Evolutionary conservation across 495 filamentous ascomycete species (phyloP).

Genomic region (Monascus purpureus): DNA sequence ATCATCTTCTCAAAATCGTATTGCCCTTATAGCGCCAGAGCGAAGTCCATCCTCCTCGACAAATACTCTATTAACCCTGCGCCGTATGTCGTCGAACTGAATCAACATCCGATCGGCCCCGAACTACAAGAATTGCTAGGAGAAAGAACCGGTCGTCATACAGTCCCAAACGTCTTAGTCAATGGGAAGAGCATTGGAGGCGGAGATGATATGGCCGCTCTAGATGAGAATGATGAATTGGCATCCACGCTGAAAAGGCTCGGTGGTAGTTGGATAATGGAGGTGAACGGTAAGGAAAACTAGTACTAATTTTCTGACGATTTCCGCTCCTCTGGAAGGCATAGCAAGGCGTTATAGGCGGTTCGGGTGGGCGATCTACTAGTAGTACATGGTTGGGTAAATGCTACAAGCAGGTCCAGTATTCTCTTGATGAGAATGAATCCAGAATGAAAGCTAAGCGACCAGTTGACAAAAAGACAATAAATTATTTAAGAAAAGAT

Average conservation of each 20-base stretch:
- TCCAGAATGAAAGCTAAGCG: too few species aligned
- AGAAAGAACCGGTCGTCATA: constrained; percentile 62
- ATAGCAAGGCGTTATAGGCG: too few species aligned
- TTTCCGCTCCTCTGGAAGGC: too few species aligned
- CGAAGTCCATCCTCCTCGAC: constrained; percentile 69
- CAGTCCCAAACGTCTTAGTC: constrained; percentile 85
- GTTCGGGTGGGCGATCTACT: too few species aligned
- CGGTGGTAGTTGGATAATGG: constrained; percentile 55
- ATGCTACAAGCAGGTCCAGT: too few species aligned
- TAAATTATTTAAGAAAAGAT: too few species aligned
- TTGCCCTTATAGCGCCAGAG: constrained; percentile 70
- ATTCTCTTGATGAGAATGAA: too few species aligned
- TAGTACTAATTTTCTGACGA: constrained; percentile 3
- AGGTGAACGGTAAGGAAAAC: constrained; percentile 19
- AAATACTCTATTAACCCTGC: constrained; percentile 69
- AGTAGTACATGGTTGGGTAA: not conserved
- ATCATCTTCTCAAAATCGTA: constrained; percentile 94
- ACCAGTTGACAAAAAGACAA: too few species aligned
- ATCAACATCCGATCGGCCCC: constrained; percentile 60
- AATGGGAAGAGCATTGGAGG: constrained; percentile 84
- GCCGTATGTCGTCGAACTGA: constrained; percentile 84
- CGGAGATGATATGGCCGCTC: constrained; percentile 65
- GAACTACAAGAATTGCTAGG: constrained; percentile 54
- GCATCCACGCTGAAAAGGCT: constrained; percentile 56
- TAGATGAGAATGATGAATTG: constrained; percentile 57